Percentiles rank a stretch among this genome's conserved stretches.
These are phyloP conservation scores for Corchorus capsularis DNA, from an alignment of 345 rosid species.

Conservation along the genomic window DNA sequence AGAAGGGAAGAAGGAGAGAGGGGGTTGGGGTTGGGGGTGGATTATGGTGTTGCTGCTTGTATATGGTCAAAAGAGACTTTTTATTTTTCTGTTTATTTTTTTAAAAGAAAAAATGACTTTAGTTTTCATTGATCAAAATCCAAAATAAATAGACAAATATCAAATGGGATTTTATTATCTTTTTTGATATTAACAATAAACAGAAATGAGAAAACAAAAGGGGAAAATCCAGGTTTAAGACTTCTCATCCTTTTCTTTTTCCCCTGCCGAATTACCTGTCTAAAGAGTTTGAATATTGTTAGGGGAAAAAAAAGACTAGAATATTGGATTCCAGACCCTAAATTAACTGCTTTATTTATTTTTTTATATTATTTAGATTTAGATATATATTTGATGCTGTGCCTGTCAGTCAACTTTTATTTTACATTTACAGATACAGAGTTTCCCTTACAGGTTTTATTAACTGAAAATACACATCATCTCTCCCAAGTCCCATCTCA, in stretches of 20 bases:
- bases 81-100: background rate
- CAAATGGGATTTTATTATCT: background rate
- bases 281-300: background rate
- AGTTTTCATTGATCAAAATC: background rate
- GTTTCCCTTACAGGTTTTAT: background rate
- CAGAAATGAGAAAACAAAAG: background rate
- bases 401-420: background rate
- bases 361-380: background rate
- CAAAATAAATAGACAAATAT: background rate
- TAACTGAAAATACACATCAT: background rate
- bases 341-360: background rate
- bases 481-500: background rate
- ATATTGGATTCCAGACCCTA: background rate
- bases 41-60: background rate
- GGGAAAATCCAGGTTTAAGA: too few relatives aligned
- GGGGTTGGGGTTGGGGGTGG: background rate
- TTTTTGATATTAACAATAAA: background rate
- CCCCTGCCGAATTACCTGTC: background rate
- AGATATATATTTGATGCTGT: background rate
- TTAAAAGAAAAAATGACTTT: background rate
- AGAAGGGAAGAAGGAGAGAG: conserved; percentile 17
- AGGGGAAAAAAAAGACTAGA: too few relatives aligned
- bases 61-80: background rate
- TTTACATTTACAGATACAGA: background rate
- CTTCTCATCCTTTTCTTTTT: too few relatives aligned